Evolutionary conservation across 345 rosid genomes (phyloP).

Genomic region (Populus simonii): DNA sequence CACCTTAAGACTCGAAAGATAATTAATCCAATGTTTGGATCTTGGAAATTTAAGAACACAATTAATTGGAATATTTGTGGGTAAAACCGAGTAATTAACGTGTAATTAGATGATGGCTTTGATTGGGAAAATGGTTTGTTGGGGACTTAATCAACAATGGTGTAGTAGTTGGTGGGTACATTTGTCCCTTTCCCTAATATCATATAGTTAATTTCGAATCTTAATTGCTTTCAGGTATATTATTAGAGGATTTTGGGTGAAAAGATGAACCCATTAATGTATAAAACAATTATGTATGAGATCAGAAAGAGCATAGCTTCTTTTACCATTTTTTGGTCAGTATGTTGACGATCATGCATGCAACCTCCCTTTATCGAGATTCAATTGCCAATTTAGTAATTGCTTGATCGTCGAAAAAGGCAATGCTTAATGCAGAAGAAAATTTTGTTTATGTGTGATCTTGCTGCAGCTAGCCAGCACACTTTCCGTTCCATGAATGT

Average conservation of each 20-base stretch:
- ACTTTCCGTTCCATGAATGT: background rate
- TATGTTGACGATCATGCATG: background rate
- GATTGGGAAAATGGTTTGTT: too few species aligned
- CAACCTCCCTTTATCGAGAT: background rate
- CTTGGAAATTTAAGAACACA: too few species aligned
- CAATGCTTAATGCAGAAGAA: conserved; percentile 23
- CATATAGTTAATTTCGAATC: background rate
- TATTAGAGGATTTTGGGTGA: background rate
- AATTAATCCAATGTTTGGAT: background rate
- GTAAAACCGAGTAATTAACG: background rate
- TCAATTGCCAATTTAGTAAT: background rate
- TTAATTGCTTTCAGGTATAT: background rate
- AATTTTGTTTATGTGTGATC: background rate
- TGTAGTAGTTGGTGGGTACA: background rate
- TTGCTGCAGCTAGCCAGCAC: background rate
- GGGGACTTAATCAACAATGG: background rate
- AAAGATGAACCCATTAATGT: background rate
- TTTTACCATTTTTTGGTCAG: background rate
- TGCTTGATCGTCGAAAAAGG: background rate
- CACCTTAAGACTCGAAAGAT: too few species aligned
- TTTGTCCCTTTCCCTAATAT: background rate
- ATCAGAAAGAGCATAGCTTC: background rate
- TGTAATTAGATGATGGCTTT: background rate
- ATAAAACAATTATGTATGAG: background rate
- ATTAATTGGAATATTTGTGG: background rate